Percentiles rank a stretch among this genome's conserved stretches.
Evolutionary conservation across 2,329 filamentous ascomycete genomes (phyloP).

Genomic region (Penicillium italicum): DNA sequence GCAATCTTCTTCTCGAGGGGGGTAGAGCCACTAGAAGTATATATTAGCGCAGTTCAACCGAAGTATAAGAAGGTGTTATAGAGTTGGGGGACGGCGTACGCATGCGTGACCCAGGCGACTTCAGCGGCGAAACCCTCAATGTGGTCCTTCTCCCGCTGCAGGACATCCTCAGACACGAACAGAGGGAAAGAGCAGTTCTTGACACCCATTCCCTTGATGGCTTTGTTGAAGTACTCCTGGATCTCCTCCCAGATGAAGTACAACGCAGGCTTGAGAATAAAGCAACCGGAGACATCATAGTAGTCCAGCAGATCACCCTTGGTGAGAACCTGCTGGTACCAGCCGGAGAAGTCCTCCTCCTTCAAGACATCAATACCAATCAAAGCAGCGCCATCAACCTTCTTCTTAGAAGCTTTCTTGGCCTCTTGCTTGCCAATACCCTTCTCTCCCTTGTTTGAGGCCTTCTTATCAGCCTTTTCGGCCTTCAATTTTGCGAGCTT

Average conservation of each 20-base stretch:
- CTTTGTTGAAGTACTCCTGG: conserved; percentile 54
- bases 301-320: conserved; percentile 98
- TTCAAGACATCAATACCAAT: conserved; percentile 88
- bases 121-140: conserved; percentile 94
- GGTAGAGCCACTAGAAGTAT: conserved; percentile 69
- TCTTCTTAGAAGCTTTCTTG: conserved; percentile 42
- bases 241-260: conserved; percentile 68
- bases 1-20: conserved; percentile 79
- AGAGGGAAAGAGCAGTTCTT: conserved; percentile 96
- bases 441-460: conserved; percentile 33
- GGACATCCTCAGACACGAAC: conserved; percentile 86
- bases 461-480: conserved; percentile 39
- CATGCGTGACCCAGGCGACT: conserved; percentile 52
- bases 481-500: conserved; percentile 46
- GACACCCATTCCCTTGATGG: conserved; percentile 87
- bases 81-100: conserved; percentile 30
- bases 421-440: conserved; percentile 4
- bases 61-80: not conserved
- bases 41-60: conserved; percentile 6
- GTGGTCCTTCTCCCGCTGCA: conserved; percentile 86
- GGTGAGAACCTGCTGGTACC: conserved; percentile 96
- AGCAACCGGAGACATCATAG: conserved; percentile 97
- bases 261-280: conserved; percentile 75
- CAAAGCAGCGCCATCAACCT: conserved; percentile 60
- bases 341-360: conserved; percentile 80